A percentile compares a stretch with the other conserved stretches of the same genome.
These are phyloP conservation scores for Magnaporthiopsis incrustans DNA, from an alignment of 2,329 filamentous ascomycete genomes.

Conservation along the genomic window DNA sequence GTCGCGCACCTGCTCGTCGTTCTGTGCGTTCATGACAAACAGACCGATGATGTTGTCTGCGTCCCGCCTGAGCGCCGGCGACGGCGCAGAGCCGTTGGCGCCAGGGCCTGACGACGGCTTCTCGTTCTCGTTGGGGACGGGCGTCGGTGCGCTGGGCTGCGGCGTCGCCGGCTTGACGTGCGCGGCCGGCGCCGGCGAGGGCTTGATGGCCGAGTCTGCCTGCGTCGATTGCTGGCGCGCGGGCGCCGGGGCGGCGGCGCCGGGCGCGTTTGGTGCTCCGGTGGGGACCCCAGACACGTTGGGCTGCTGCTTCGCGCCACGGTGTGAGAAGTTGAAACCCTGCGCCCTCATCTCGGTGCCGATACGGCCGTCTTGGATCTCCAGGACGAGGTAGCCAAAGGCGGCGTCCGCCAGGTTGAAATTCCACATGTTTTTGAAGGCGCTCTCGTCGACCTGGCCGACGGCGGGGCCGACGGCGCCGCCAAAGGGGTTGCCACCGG, in stretches of 20 bases:
- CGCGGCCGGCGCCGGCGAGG: conserved; percentile 9
- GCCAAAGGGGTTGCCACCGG: conserved; percentile 93
- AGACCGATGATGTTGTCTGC: conserved; percentile 69
- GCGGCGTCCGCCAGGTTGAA: conserved; percentile 97
- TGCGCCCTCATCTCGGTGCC: conserved; percentile 98
- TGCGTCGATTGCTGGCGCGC: conserved; percentile 2
- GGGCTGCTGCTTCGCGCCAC: conserved; percentile 69
- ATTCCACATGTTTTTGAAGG: conserved; percentile 99
- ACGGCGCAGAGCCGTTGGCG: conserved; percentile 46
- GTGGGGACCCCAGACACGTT: conserved; percentile 16
- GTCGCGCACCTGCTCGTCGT: conserved; percentile 72
- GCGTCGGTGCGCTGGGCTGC: conserved; percentile 31
- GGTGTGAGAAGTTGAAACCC: conserved; percentile 98
- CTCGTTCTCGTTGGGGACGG: conserved; percentile 49
- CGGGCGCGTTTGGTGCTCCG: conserved; percentile 19
- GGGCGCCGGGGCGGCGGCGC: conserved; percentile 23
- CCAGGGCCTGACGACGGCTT: conserved; percentile 35
- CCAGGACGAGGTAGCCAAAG: conserved; percentile 90
- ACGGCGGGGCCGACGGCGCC: conserved; percentile 62
- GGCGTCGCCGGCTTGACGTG: conserved; percentile 35
- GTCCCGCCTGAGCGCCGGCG: conserved; percentile 50
- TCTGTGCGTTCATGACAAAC: conserved; percentile 81
- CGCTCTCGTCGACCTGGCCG: conserved; percentile 93
- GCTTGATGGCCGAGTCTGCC: not conserved
- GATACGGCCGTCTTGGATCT: conserved; percentile 91